Evolutionary conservation across 2,329 filamentous ascomycete genomes (phyloP).

Genomic region (Pseudogymnoascus sp.): DNA sequence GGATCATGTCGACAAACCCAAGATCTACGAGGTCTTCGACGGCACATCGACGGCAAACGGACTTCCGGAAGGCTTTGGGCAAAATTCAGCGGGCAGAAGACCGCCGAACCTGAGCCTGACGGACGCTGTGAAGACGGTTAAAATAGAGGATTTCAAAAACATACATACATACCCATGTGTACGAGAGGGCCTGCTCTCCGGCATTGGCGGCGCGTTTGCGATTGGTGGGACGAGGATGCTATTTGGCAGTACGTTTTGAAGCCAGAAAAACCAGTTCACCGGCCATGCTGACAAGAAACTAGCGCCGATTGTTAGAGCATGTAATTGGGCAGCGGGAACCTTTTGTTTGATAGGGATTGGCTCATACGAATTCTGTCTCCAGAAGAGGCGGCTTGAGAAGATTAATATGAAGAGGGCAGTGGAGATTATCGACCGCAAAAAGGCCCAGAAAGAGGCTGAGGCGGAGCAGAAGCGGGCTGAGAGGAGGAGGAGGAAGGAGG

Average conservation of each 20-base stretch:
- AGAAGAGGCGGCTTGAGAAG: conserved; percentile 64
- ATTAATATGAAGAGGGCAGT: conserved; percentile 79
- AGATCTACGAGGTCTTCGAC: conserved; percentile 35
- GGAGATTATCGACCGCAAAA: conserved; percentile 70
- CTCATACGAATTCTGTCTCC: conserved; percentile 80
- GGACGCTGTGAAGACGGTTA: conserved; percentile 62
- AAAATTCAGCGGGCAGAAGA: conserved; percentile 26
- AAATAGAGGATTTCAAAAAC: conserved; percentile 59
- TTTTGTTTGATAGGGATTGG: conserved; percentile 64
- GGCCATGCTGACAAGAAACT: conserved; percentile 14
- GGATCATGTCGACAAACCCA: conserved; percentile 30
- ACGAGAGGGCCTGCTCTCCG: conserved; percentile 72
- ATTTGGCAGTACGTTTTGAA: conserved; percentile 54
- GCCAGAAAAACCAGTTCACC: not conserved
- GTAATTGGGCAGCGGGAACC: conserved; percentile 78
- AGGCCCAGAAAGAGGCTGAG: conserved; percentile 53
- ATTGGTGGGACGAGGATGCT: conserved; percentile 68
- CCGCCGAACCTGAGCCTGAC: conserved; percentile 32
- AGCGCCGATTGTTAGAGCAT: conserved; percentile 58
- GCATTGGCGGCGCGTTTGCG: conserved; percentile 72
- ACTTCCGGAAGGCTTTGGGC: conserved; percentile 27
- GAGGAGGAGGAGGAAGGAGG: conserved; percentile 36
- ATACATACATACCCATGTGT: conserved; percentile 78
- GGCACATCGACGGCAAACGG: conserved; percentile 25
- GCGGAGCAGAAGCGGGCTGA: conserved; percentile 30